phyloP scores from a whole-genome alignment of 805 yeast species.

The Ascoidea rubescens region DNA sequence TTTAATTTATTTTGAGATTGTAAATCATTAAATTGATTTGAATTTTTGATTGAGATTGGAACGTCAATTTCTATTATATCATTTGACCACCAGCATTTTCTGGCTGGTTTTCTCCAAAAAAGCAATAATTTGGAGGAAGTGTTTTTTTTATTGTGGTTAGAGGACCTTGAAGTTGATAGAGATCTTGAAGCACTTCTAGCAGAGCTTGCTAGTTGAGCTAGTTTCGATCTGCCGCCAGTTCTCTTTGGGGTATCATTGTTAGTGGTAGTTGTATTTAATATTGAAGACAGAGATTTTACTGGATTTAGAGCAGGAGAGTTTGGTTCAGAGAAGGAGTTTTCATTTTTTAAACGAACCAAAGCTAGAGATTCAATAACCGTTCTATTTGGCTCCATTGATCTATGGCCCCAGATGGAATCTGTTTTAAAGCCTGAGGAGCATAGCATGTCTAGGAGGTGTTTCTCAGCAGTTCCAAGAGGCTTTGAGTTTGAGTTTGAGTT shows the following conservation, averaged over 20 bases:
- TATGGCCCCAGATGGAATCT: constrained; percentile 70
- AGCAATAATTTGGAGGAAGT: constrained; percentile 51
- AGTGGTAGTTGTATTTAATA: too few species aligned
- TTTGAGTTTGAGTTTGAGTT: constrained; percentile 20
- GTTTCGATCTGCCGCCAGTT: constrained; percentile 31
- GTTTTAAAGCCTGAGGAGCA: constrained; percentile 73
- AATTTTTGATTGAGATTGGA: constrained; percentile 10
- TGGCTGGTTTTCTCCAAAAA: constrained; percentile 96
- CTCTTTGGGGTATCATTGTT: constrained; percentile 14
- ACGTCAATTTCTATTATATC: constrained; percentile 34
- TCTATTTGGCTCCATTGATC: constrained; percentile 77
- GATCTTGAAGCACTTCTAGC: constrained; percentile 46
- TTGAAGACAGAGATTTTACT: constrained; percentile 23
- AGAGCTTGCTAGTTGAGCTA: constrained; percentile 47
- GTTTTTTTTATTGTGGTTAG: constrained; percentile 22
- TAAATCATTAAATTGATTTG: constrained; percentile 11
- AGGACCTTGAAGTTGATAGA: constrained; percentile 31
- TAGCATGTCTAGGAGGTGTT: constrained; percentile 87
- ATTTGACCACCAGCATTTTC: constrained; percentile 97
- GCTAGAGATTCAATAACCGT: constrained; percentile 80
- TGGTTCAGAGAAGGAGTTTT: constrained; percentile 14
- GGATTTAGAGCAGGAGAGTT: constrained; percentile 29
- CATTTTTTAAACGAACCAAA: constrained; percentile 41
- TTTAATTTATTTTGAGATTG: constrained; percentile 16
- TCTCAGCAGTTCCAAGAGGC: constrained; percentile 77